phyloP scores from a whole-genome alignment of 2,329 filamentous ascomycete species.

The Ophiostoma pallidulum region DNA sequence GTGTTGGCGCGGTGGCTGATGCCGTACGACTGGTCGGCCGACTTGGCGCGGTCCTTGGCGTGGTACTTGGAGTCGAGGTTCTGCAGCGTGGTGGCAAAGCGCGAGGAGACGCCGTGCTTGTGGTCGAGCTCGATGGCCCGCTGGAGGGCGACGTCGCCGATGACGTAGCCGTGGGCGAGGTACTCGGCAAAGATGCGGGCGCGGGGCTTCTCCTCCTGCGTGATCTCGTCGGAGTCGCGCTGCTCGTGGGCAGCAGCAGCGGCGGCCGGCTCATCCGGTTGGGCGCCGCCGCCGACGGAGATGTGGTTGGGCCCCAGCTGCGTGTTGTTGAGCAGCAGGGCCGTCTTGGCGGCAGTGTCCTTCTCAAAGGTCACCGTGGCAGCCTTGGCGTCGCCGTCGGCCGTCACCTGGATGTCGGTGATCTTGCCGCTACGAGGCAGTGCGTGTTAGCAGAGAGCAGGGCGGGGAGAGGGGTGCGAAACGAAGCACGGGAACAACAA shows the following conservation, averaged over 20 bases:
- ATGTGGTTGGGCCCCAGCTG: constrained; percentile 85
- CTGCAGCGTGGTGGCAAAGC: constrained; percentile 68
- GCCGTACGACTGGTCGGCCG: constrained; percentile 75
- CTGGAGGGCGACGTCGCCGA: constrained; percentile 67
- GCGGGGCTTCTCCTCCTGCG: constrained; percentile 94
- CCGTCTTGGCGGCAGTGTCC: constrained; percentile 91
- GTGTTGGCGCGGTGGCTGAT: constrained; percentile 63
- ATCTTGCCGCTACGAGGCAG: constrained; percentile 77
- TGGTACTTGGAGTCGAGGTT: constrained; percentile 79
- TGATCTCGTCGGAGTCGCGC: constrained; percentile 58
- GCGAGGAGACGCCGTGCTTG: constrained; percentile 74
- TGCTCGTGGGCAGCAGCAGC: constrained; percentile 33
- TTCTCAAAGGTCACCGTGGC: constrained; percentile 97
- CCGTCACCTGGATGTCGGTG: constrained; percentile 65
- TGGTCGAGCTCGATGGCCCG: constrained; percentile 79
- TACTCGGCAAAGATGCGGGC: constrained; percentile 92
- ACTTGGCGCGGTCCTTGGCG: constrained; percentile 75
- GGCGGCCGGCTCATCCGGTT: constrained; percentile 48
- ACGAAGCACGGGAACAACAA: neutral
- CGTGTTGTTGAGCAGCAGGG: constrained; percentile 92
- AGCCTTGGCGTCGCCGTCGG: constrained; percentile 60
- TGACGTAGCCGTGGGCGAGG: constrained; percentile 84
- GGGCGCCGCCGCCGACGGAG: constrained; percentile 57
- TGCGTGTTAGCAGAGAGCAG: neutral
- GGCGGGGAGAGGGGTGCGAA: no score